Evolutionary conservation across 1,139 yeast genomes (phyloP), one percentile per base, ranked within the genome.

Genomic region (Geotrichum klebahnii): DNA sequence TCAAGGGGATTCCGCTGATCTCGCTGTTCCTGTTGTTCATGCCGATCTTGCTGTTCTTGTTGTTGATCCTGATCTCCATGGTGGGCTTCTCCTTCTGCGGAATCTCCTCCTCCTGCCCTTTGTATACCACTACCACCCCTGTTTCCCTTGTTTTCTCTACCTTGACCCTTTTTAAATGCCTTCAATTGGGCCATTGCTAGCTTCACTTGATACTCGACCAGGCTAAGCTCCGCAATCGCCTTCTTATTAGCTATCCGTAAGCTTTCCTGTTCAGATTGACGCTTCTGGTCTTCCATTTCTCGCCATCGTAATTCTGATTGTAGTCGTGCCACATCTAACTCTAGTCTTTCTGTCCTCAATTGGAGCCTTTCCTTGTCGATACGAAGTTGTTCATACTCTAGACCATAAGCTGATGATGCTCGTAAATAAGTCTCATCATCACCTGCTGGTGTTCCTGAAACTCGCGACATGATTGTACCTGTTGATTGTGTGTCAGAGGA

Each of bases 271-370:
- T 37, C 26, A 5, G 41, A 19, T 5, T 19, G 17, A 22, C 34
- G 34, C 31, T 22, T 45, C n/a, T 26, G 19, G 10, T 23, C 39
- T 17, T 22, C 28, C 16, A 23, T 20, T 20, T 36, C 29, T 16
- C 44, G 42, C 39, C 32, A 20, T 19, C 22, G 43, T 16, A 16
- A 36, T 17, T 40, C 45, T 3, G 29, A 35, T 19, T 46, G 33
- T n/a, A 46, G 50, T 19, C 50, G 39, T 8, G 50, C 26, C 5
- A 46, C 45, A 14, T 39, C 45, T 5, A 46, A 32, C 29, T 46
- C 37, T 12, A 46, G 32, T 16, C 44, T 26, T 35, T 46, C 45
- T 16, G 36, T 46, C 24, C 35, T 40, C 20, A 46, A 41, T 1
- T 24, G 31, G 31, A 46, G 29, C 12, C 22, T 34, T 22, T 45